Evolutionary conservation across 345 rosid species (phyloP).

Genomic region (Carallia pectinifolia): DNA sequence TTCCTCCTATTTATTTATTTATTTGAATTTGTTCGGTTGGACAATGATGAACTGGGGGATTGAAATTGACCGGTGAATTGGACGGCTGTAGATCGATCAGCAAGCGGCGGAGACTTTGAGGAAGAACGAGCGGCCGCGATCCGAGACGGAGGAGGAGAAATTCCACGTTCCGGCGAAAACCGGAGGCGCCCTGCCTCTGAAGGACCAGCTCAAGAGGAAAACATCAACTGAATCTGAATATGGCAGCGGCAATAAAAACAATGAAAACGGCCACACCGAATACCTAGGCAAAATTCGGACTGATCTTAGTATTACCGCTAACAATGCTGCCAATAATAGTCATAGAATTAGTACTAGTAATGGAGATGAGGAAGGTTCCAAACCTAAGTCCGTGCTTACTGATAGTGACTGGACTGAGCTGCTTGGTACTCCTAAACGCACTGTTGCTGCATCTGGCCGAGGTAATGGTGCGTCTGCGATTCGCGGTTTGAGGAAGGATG

Average conservation of each 20-base stretch:
- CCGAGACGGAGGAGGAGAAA: constrained; percentile 43
- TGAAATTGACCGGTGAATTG: constrained; percentile 17
- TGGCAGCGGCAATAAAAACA: constrained; percentile 12
- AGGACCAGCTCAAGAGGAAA: constrained; percentile 80
- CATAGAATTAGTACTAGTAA: constrained; percentile 13
- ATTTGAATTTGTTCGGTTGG: neutral
- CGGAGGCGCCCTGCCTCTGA: constrained; percentile 60
- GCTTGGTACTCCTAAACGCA: constrained; percentile 50
- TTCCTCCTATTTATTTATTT: neutral
- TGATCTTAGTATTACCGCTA: constrained; percentile 34
- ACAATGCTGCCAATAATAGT: constrained; percentile 1
- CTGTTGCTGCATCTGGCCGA: constrained; percentile 26
- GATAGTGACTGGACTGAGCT: constrained; percentile 93
- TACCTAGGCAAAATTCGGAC: constrained; percentile 43
- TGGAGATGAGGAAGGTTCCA: constrained; percentile 35
- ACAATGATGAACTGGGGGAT: neutral
- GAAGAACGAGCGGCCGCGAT: constrained; percentile 59
- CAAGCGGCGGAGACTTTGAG: constrained; percentile 91
- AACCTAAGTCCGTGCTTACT: constrained; percentile 47
- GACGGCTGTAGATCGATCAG: constrained; percentile 71
- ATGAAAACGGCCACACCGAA: constrained; percentile 41
- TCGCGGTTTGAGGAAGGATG: constrained; percentile 51
- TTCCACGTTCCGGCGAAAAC: constrained; percentile 45
- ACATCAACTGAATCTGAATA: constrained; percentile 10
- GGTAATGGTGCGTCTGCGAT: constrained; percentile 41